phyloP scores from a whole-genome alignment of 2,329 filamentous ascomycete genomes.

The Apiospora pterosperma region DNA sequence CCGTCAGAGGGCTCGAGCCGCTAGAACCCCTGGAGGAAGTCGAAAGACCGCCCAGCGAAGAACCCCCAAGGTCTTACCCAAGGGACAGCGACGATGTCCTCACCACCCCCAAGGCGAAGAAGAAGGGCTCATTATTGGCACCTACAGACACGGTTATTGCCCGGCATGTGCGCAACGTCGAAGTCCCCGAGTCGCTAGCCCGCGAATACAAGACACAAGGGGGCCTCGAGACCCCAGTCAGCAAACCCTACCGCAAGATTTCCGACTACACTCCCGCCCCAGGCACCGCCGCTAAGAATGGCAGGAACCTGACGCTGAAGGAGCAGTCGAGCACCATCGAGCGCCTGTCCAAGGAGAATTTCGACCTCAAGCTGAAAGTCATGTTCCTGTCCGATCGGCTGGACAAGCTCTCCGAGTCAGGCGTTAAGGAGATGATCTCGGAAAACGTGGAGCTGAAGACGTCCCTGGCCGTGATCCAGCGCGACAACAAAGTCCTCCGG shows the following conservation, averaged over 20 bases:
- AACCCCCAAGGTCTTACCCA: slow-evolving; percentile 20
- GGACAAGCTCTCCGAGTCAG: slow-evolving; percentile 91
- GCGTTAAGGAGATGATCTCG: slow-evolving; percentile 95
- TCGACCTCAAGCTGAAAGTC: slow-evolving; percentile 94
- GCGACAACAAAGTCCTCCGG: slow-evolving; percentile 82
- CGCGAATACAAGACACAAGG: slow-evolving; percentile 80
- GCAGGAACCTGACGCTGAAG: slow-evolving; percentile 81
- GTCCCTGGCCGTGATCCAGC: slow-evolving; percentile 80
- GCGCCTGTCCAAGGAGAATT: slow-evolving; percentile 94
- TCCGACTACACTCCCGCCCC: slow-evolving; percentile 50
- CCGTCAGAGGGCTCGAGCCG: slow-evolving; percentile 36
- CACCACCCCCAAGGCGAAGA: slow-evolving; percentile 67
- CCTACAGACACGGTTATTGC: slow-evolving; percentile 87
- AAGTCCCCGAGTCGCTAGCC: slow-evolving; percentile 84
- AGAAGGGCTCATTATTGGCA: slow-evolving; percentile 51
- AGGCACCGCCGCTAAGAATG: slow-evolving; percentile 51
- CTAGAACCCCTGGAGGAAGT: slow-evolving; percentile 49
- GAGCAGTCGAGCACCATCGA: slow-evolving; percentile 98
- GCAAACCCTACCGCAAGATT: slow-evolving; percentile 35
- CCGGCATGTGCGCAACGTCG: slow-evolving; percentile 83
- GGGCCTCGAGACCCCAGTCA: slow-evolving; percentile 54
- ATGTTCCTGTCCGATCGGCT: slow-evolving; percentile 94
- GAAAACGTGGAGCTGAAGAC: slow-evolving; percentile 97
- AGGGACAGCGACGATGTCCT: slow-evolving; percentile 40
- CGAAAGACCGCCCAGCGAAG: slow-evolving; percentile 32